Evolutionary conservation across 1,139 yeast species (phyloP).

Genomic region (Entelexis sorbosivorans): DNA sequence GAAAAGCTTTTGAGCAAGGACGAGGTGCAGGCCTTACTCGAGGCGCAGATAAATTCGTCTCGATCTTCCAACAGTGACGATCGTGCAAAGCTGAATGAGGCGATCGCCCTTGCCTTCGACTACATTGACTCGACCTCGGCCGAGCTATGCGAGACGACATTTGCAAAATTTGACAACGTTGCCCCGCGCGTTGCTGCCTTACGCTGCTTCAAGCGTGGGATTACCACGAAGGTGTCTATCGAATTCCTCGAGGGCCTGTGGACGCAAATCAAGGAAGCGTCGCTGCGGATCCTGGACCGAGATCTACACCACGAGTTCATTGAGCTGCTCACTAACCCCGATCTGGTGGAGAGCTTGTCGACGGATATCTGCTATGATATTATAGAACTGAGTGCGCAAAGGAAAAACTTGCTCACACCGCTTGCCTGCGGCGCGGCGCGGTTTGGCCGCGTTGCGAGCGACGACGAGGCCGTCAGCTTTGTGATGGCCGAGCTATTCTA

Average conservation of each 20-base stretch:
- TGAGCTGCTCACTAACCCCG: constrained; percentile 34
- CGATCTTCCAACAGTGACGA: constrained; percentile 1
- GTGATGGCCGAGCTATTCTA: constrained; percentile 40
- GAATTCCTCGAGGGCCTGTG: constrained; percentile 6
- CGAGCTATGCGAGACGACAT: constrained; percentile 11
- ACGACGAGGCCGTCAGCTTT: constrained; percentile 33
- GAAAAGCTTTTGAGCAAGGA: background rate
- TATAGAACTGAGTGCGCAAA: constrained; percentile 41
- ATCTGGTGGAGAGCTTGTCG: background rate
- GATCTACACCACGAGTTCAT: constrained; percentile 50
- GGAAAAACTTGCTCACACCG: constrained; percentile 60
- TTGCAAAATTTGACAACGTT: constrained; percentile 6
- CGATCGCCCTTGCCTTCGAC: constrained; percentile 15
- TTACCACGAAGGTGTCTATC: background rate
- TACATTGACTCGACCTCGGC: background rate
- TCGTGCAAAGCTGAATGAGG: background rate
- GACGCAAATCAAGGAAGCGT: constrained; percentile 38
- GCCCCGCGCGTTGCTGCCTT: constrained; percentile 16
- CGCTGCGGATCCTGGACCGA: constrained; percentile 57
- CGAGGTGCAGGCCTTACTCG: background rate
- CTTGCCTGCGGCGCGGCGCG: constrained; percentile 30
- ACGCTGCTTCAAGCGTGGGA: constrained; percentile 23
- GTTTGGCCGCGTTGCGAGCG: constrained; percentile 5
- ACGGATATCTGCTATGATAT: constrained; percentile 24
- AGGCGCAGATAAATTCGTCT: constrained; percentile 1